Conservation (phyloP, 805 yeast genomes). For the Candida vaughaniae region DNA sequence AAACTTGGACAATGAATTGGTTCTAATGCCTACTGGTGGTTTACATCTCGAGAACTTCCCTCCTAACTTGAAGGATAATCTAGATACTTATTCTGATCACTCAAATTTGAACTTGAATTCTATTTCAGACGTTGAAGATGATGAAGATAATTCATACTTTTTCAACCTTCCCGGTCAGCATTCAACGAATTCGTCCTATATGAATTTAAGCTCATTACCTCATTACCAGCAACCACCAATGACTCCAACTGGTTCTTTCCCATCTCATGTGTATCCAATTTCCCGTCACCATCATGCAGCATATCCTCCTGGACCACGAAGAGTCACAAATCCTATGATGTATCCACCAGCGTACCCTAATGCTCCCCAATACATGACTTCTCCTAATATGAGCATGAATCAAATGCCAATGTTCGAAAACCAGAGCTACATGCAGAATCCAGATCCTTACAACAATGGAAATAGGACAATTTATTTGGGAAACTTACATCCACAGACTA, state of each 20-base stretch:
- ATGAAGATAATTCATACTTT: background rate
- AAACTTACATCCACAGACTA: conserved; percentile 60
- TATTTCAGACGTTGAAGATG: conserved; percentile 6
- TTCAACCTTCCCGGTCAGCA: background rate
- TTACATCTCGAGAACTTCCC: conserved; percentile 1
- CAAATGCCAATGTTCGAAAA: conserved; percentile 8
- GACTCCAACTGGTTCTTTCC: conserved; percentile 1
- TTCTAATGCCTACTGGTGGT: conserved; percentile 6
- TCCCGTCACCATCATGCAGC: background rate
- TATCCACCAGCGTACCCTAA: background rate
- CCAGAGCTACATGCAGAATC: conserved; percentile 14
- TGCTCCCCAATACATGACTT: conserved; percentile 1
- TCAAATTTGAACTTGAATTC: conserved; percentile 5
- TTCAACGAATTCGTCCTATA: background rate
- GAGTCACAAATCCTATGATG: conserved; percentile 1
- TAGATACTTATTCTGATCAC: conserved; percentile 4
- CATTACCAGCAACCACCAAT: conserved; percentile 3
- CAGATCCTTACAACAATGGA: conserved; percentile 35
- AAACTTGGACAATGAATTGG: conserved; percentile 11
- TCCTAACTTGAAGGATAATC: conserved; percentile 1
- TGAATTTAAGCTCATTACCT: conserved; percentile 5
- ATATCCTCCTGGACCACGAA: conserved; percentile 2
- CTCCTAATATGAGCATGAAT: conserved; percentile 2
- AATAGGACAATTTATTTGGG: conserved; percentile 73
- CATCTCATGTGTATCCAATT: conserved; percentile 1